A percentile compares a stretch with the other conserved stretches of the same genome.
These are phyloP conservation scores for Skeletonema costatum DNA, from an alignment of 108 stramenopile species.

Conservation along the genomic window DNA sequence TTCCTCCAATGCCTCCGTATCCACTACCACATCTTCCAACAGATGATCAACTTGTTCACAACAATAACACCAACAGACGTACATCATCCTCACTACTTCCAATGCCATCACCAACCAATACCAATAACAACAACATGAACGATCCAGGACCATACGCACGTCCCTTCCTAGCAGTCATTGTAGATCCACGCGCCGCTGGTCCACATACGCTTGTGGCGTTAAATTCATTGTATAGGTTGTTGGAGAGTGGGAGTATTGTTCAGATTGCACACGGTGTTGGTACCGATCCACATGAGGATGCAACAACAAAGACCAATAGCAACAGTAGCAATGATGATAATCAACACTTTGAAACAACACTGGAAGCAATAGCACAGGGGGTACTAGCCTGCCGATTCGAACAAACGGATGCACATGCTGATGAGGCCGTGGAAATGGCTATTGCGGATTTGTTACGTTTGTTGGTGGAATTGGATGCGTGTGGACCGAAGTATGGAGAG, in stretches of 20 bases:
- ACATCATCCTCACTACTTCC: background rate
- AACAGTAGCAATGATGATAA: background rate
- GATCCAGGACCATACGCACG: conserved; percentile 43
- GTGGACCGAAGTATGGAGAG: conserved; percentile 45
- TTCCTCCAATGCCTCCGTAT: conserved; percentile 16
- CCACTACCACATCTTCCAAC: background rate
- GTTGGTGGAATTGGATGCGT: conserved; percentile 53
- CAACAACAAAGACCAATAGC: background rate
- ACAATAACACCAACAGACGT: background rate
- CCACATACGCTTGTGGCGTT: conserved; percentile 87
- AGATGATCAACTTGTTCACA: background rate
- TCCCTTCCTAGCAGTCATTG: conserved; percentile 86
- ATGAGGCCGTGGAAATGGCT: conserved; percentile 92
- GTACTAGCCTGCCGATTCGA: conserved; percentile 85
- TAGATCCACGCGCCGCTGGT: conserved; percentile 86
- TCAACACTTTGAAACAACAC: background rate
- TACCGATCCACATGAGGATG: no score
- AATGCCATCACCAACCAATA: conserved; percentile 3
- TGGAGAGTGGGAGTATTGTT: conserved; percentile 55
- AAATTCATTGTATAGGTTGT: conserved; percentile 68
- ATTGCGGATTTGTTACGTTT: conserved; percentile 82
- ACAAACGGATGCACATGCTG: conserved; percentile 88
- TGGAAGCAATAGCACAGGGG: conserved; percentile 51
- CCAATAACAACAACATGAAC: conserved; percentile 1
- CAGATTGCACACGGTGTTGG: conserved; percentile 17